phyloP scores from a whole-genome alignment of 495 filamentous ascomycete genomes.

The Achaetomiella virescens region DNA sequence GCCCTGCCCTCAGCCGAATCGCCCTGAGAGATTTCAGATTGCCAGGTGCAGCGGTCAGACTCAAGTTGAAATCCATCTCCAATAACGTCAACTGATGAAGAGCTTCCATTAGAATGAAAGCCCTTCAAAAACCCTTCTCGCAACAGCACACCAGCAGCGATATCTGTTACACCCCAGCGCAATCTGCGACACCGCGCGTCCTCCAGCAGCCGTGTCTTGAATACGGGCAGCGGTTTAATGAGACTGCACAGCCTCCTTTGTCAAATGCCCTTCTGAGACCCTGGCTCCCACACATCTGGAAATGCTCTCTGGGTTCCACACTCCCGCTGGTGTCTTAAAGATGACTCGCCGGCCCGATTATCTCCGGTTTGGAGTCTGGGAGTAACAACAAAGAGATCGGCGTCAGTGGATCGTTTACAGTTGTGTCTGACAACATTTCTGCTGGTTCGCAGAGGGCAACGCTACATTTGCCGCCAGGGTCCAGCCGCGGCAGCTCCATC shows the following conservation, averaged over 20 bases:
- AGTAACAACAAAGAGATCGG: background rate
- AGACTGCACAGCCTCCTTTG: slow-evolving; percentile 18
- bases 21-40: background rate
- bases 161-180: background rate
- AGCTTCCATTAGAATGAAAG: no score
- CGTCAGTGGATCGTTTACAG: background rate
- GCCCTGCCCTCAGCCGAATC: background rate
- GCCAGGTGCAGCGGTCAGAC: background rate
- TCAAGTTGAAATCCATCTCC: no score
- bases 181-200: slow-evolving; percentile 6
- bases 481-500: background rate
- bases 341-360: background rate
- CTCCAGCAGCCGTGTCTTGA: background rate
- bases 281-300: background rate
- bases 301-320: background rate
- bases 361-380: background rate
- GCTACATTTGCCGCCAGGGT: background rate
- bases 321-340: background rate
- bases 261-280: slow-evolving; percentile 7
- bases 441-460: background rate
- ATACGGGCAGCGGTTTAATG: background rate
- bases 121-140: no score
- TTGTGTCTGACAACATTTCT: background rate
- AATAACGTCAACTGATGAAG: no score
- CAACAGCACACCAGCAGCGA: no score